Conservation (phyloP, 805 yeast species). For the Yamadazyma laniorum region DNA sequence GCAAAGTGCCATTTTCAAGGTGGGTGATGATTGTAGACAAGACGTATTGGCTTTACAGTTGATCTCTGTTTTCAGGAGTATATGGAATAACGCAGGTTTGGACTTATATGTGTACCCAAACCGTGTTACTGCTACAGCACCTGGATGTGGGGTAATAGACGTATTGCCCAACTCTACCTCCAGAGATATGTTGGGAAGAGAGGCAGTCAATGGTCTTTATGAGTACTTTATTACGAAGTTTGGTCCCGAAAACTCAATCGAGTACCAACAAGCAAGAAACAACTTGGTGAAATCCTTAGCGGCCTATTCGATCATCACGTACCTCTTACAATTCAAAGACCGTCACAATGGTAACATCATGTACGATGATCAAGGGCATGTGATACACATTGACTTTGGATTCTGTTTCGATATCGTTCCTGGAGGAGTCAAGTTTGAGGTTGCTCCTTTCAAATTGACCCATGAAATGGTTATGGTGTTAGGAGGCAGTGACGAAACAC, state of each 20-base stretch:
- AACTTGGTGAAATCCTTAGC: slow-evolving; percentile 93
- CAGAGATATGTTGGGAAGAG: slow-evolving; percentile 98
- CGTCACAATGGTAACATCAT: slow-evolving; percentile 97
- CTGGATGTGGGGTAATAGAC: slow-evolving; percentile 99
- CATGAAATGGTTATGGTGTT: slow-evolving; percentile 93
- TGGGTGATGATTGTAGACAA: slow-evolving; percentile 98
- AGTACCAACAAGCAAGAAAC: slow-evolving; percentile 86
- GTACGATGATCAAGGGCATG: slow-evolving; percentile 93
- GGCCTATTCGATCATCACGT: slow-evolving; percentile 89
- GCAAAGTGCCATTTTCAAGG: slow-evolving; percentile 97
- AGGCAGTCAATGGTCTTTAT: slow-evolving; percentile 94
- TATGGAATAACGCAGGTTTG: slow-evolving; percentile 84
- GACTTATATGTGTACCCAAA: slow-evolving; percentile 92
- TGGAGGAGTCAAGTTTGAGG: slow-evolving; percentile 97
- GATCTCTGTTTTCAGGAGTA: slow-evolving; percentile 85
- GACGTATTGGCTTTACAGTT: slow-evolving; percentile 92
- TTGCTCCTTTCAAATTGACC: slow-evolving; percentile 96
- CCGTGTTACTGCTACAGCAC: slow-evolving; percentile 97
- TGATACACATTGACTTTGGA: slow-evolving; percentile 96
- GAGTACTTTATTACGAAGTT: slow-evolving; percentile 89
- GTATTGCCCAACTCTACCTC: slow-evolving; percentile 93
- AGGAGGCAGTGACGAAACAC: slow-evolving; percentile 87
- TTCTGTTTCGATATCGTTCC: slow-evolving; percentile 98
- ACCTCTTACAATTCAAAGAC: slow-evolving; percentile 89
- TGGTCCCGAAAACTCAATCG: slow-evolving; percentile 90